phyloP scores from a whole-genome alignment of 306 rosid genomes.

The Trifolium subterraneum region DNA sequence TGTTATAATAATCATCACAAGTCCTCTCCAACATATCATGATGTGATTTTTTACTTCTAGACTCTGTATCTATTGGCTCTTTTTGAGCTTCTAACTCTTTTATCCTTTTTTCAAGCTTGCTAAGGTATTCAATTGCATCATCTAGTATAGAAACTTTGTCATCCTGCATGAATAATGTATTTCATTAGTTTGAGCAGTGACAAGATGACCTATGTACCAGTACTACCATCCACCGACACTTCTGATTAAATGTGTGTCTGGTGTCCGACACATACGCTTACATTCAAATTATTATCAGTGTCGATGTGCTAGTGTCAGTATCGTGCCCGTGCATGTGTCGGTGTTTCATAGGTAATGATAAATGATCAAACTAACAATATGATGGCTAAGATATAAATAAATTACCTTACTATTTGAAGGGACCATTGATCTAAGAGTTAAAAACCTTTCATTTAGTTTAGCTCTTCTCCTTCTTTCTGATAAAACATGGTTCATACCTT shows the following conservation, averaged over 20 bases:
- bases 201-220: background rate
- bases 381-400: background rate
- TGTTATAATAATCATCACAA: constrained; percentile 66
- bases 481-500: constrained; percentile 68
- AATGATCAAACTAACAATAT: constrained; percentile 10
- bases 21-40: constrained; percentile 69
- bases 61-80: constrained; percentile 49
- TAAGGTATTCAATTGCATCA: constrained; percentile 72
- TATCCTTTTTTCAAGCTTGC: constrained; percentile 75
- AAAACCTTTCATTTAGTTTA: constrained; percentile 73
- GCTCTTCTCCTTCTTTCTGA: constrained; percentile 77
- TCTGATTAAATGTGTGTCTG: background rate
- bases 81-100: constrained; percentile 61
- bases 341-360: background rate
- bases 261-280: background rate
- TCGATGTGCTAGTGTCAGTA: background rate
- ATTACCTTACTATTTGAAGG: constrained; percentile 79
- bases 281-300: background rate
- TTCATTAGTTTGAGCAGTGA: constrained; percentile 28
- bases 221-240: background rate
- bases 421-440: constrained; percentile 68
- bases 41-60: constrained; percentile 53
- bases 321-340: background rate
- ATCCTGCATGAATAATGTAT: constrained; percentile 56
- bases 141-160: constrained; percentile 87